Percentiles rank a stretch among this genome's conserved stretches.
phyloP scores from a whole-genome alignment of 2,329 filamentous ascomycete genomes.

The Neurospora crassa region DNA sequence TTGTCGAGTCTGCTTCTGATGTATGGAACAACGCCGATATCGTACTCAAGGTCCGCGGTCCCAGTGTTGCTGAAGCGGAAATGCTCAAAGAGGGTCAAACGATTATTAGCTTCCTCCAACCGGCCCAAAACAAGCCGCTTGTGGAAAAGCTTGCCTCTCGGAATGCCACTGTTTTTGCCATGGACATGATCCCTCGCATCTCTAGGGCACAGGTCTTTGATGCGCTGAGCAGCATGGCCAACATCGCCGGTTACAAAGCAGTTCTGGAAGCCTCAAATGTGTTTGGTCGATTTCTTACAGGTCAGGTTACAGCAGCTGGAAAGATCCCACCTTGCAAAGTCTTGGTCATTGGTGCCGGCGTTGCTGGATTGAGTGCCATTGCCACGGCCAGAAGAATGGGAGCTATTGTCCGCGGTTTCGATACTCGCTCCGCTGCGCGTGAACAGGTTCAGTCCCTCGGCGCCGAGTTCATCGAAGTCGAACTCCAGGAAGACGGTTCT shows the following conservation, averaged over 20 bases:
- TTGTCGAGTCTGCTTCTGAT: slow-evolving; percentile 56
- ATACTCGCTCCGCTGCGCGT: slow-evolving; percentile 77
- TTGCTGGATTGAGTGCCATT: slow-evolving; percentile 81
- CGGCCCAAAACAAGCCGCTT: slow-evolving; percentile 66
- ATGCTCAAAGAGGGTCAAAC: slow-evolving; percentile 60
- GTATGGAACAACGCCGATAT: slow-evolving; percentile 72
- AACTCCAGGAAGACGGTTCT: slow-evolving; percentile 73
- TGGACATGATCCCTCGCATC: slow-evolving; percentile 89
- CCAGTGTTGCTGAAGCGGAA: slow-evolving; percentile 60
- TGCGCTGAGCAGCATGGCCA: slow-evolving; percentile 85
- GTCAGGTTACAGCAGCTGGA: slow-evolving; percentile 82
- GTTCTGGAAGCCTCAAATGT: slow-evolving; percentile 83
- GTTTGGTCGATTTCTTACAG: slow-evolving; percentile 80
- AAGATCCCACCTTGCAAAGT: slow-evolving; percentile 88
- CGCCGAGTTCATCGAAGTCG: slow-evolving; percentile 82
- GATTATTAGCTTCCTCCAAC: slow-evolving; percentile 75
- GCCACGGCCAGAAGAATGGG: slow-evolving; percentile 78
- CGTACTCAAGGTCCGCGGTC: slow-evolving; percentile 73
- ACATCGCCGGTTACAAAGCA: slow-evolving; percentile 89
- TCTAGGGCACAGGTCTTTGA: slow-evolving; percentile 84
- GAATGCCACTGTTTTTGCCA: slow-evolving; percentile 71
- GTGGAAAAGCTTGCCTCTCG: slow-evolving; percentile 63
- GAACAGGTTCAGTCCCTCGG: slow-evolving; percentile 88
- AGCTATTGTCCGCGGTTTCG: slow-evolving; percentile 82
- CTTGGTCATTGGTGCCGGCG: slow-evolving; percentile 80